Percentiles rank a stretch among this genome's conserved stretches.
These are phyloP conservation scores for Byssoonygena ceratinophila DNA, from an alignment of 2,329 filamentous ascomycete genomes.

Conservation along the genomic window DNA sequence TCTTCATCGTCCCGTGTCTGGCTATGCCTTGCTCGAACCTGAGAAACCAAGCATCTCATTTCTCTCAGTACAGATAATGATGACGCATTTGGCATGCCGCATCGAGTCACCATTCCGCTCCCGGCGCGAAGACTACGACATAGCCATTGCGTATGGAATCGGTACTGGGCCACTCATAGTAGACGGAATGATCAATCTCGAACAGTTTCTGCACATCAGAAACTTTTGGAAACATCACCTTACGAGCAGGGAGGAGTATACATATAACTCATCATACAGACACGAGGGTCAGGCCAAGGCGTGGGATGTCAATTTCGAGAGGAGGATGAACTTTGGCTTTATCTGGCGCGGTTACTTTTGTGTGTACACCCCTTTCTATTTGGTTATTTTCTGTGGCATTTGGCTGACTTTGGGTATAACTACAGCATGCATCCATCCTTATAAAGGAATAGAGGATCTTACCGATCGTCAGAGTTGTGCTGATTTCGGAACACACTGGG, in stretches of 20 bases:
- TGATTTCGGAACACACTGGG: conserved; percentile 22
- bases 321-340: conserved; percentile 12
- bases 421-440: conserved; percentile 31
- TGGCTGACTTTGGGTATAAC: not conserved
- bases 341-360: conserved; percentile 31
- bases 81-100: conserved; percentile 29
- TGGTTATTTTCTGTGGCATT: not conserved
- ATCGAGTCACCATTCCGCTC: conserved; percentile 20
- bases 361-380: not conserved
- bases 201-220: conserved; percentile 30
- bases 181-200: conserved; percentile 21
- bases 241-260: conserved; percentile 22
- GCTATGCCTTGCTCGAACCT: not conserved
- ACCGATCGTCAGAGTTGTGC: conserved; percentile 30
- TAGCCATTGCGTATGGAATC: conserved; percentile 24
- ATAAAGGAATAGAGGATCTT: conserved; percentile 21
- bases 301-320: conserved; percentile 14
- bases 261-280: conserved; percentile 22
- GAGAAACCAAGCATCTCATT: conserved; percentile 14
- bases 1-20: not conserved
- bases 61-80: conserved; percentile 21
- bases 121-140: conserved; percentile 26
- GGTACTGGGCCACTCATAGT: conserved; percentile 13
- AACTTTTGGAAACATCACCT: conserved; percentile 37
- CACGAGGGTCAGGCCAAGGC: conserved; percentile 22